A percentile compares a stretch with the other conserved stretches of the same genome.
Evolutionary conservation across 2,329 filamentous ascomycete genomes (phyloP).

Genomic region (Diaporthe destruens): DNA sequence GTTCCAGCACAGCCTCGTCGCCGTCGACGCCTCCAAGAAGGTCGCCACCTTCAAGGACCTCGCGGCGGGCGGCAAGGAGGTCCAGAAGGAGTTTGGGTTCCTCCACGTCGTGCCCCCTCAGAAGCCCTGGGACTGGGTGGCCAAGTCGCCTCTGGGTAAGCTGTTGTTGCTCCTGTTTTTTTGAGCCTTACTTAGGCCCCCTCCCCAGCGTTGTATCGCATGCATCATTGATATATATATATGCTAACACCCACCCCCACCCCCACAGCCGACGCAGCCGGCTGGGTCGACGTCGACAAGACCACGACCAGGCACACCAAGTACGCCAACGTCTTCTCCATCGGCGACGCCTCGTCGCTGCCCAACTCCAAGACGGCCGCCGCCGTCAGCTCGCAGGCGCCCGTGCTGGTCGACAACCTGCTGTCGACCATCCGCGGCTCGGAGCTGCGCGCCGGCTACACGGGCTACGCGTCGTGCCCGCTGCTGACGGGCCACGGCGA

Average conservation of each 20-base stretch:
- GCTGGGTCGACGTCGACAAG: conserved; percentile 45
- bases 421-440: conserved; percentile 52
- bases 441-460: conserved; percentile 52
- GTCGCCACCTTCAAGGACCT: conserved; percentile 51
- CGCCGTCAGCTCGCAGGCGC: conserved; percentile 58
- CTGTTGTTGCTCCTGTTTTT: neutral
- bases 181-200: too few relatives aligned
- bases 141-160: conserved; percentile 49
- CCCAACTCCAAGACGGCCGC: conserved; percentile 60
- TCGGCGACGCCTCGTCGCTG: conserved; percentile 55
- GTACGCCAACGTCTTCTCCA: conserved; percentile 56
- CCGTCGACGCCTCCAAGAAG: conserved; percentile 51
- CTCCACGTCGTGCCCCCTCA: conserved; percentile 53
- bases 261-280: conserved; percentile 41
- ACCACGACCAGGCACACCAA: conserved; percentile 46
- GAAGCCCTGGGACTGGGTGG: conserved; percentile 44
- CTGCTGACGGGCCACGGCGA: conserved; percentile 58
- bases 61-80: conserved; percentile 48
- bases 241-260: neutral
- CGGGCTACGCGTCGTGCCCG: conserved; percentile 61
- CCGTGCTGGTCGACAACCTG: conserved; percentile 58
- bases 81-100: conserved; percentile 52
- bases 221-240: conserved; percentile 47
- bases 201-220: conserved; percentile 47
- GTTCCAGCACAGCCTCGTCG: conserved; percentile 55